These are phyloP conservation scores for Inonotus hispidus DNA, from an alignment of 1,284 basidiomycete genomes.

Conservation along the genomic window DNA sequence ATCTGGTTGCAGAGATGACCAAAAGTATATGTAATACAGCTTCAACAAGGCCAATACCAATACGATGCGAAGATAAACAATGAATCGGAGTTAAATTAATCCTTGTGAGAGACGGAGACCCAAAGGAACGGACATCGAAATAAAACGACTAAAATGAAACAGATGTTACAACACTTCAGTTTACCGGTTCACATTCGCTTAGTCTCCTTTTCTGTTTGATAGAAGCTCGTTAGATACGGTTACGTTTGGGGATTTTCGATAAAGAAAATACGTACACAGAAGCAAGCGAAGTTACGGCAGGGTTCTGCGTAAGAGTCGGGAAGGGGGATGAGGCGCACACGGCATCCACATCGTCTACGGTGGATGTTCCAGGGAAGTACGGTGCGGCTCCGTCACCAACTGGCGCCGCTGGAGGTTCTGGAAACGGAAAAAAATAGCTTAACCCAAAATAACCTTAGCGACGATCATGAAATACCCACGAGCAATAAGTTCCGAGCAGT, in stretches of 20 bases:
- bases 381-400: not conserved
- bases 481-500: constrained; percentile 23
- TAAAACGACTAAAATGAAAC: not conserved
- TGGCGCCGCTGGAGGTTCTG: not conserved
- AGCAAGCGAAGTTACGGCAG: constrained; percentile 15
- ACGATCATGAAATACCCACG: not conserved
- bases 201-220: not conserved
- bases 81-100: not conserved
- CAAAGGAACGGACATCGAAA: not conserved
- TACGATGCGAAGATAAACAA: not conserved
- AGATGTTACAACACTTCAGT: not conserved
- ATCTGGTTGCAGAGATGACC: no score
- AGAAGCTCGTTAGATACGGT: not conserved
- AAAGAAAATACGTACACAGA: constrained; percentile 12
- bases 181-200: not conserved
- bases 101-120: not conserved
- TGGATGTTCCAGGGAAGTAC: constrained; percentile 12
- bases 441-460: not conserved
- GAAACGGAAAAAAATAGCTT: not conserved
- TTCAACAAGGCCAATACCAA: no score
- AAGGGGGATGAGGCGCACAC: constrained; percentile 17
- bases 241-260: not conserved
- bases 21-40: no score
- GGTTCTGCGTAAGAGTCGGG: constrained; percentile 15
- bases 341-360: constrained; percentile 6